phyloP scores from a whole-genome alignment of 352 stramenopile species.

The Pythium dissimile region DNA sequence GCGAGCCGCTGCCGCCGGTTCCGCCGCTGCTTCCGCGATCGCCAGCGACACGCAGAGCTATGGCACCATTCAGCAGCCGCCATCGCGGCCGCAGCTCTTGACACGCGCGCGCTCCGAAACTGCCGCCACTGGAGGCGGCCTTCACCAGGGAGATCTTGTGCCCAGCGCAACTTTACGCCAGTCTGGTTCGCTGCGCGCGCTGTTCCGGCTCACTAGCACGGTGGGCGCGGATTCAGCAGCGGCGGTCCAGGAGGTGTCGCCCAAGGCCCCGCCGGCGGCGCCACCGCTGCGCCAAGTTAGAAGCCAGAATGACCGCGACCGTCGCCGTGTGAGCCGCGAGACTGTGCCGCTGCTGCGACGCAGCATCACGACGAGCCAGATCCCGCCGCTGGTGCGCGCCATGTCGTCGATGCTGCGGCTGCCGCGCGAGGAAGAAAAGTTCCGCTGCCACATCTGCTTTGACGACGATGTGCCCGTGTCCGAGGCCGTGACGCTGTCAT shows the following conservation, averaged over 20 bases:
- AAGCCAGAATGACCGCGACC: background rate
- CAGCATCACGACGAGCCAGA: constrained; percentile 10
- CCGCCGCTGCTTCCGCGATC: background rate
- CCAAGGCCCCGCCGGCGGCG: background rate
- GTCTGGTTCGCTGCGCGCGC: constrained; percentile 4
- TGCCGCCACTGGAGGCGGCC: background rate
- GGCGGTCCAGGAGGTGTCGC: background rate
- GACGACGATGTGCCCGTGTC: constrained; percentile 42
- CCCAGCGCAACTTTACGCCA: constrained; percentile 6
- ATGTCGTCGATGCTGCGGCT: constrained; percentile 10
- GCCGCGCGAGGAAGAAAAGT: constrained; percentile 37
- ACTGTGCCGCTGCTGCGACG: constrained; percentile 5
- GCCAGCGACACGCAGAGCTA: background rate
- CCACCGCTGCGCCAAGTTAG: background rate
- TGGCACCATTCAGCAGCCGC: background rate
- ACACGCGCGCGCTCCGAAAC: background rate
- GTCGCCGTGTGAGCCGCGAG: background rate
- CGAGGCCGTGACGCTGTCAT: constrained; percentile 30
- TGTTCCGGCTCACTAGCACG: constrained; percentile 2
- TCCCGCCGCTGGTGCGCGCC: constrained; percentile 3
- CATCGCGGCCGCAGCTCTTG: background rate
- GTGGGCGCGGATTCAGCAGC: background rate
- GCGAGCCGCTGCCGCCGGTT: background rate
- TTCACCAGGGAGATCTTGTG: background rate
- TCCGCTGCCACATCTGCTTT: constrained; percentile 76